Percentiles rank a stretch among this genome's conserved stretches.
phyloP scores from a whole-genome alignment of 306 rosid genomes.

The Myrica gale region DNA sequence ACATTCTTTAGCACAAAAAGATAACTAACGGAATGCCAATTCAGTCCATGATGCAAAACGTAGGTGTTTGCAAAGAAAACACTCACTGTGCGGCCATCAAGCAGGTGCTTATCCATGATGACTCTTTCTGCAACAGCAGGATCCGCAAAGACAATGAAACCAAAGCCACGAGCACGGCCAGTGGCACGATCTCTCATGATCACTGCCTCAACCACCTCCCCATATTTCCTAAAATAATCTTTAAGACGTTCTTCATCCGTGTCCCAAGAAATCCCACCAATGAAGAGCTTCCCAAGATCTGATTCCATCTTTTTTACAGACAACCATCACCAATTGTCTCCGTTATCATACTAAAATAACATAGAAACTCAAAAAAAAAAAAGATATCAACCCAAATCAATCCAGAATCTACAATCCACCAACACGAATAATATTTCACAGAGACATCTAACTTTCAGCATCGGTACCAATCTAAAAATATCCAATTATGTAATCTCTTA shows the following conservation, averaged over 20 bases:
- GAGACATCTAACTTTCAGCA: too few relatives aligned
- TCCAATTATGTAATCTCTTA: constrained; percentile 19
- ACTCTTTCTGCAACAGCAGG: constrained; percentile 85
- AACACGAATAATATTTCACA: constrained; percentile 33
- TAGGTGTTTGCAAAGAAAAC: constrained; percentile 23
- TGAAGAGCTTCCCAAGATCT: constrained; percentile 97
- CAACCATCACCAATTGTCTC: constrained; percentile 38
- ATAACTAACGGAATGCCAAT: constrained; percentile 23
- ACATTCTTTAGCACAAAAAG: not conserved
- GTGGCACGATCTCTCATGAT: constrained; percentile 97
- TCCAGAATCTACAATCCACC: constrained; percentile 23
- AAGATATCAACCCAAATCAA: constrained; percentile 7
- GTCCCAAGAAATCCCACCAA: constrained; percentile 99
- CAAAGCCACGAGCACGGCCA: constrained; percentile 96
- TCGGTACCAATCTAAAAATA: constrained; percentile 36
- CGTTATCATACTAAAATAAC: constrained; percentile 31
- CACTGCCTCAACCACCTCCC: constrained; percentile 90
- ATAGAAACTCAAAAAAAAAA: constrained; percentile 29
- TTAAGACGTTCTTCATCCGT: constrained; percentile 91
- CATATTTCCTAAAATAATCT: constrained; percentile 73
- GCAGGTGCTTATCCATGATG: constrained; percentile 78
- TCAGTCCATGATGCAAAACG: constrained; percentile 1
- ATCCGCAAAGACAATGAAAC: constrained; percentile 84
- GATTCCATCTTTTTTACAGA: constrained; percentile 70
- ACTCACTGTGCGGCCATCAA: constrained; percentile 90